Conservation (phyloP, 225 moss, liverwort and hornwort species). For the Pseudisothecium myosuroides region DNA sequence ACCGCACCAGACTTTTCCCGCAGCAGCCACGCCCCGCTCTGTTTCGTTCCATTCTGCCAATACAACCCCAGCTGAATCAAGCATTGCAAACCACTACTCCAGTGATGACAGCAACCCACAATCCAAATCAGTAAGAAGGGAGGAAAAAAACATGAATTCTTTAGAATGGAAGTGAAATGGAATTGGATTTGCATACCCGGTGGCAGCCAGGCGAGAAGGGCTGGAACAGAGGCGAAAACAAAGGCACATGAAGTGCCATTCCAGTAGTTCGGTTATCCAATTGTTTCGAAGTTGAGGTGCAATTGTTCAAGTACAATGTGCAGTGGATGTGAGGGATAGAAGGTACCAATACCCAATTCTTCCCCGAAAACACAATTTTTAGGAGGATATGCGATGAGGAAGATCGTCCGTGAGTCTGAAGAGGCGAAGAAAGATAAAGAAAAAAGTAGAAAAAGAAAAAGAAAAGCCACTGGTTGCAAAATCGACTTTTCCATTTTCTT, state of each 20-base stretch:
- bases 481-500: background rate
- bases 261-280: background rate
- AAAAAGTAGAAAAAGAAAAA: background rate
- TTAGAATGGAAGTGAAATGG: background rate
- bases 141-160: background rate
- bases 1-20: background rate
- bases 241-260: constrained; percentile 12
- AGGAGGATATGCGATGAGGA: background rate
- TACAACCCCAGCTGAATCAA: background rate
- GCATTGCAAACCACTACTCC: background rate
- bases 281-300: background rate
- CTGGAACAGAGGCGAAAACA: background rate
- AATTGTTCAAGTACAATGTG: background rate
- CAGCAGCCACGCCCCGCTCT: background rate
- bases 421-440: background rate
- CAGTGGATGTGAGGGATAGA: no score
- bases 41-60: constrained; percentile 1
- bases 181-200: background rate
- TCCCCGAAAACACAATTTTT: background rate
- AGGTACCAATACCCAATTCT: background rate
- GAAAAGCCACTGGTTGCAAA: background rate
- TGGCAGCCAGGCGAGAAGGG: background rate
- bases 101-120: background rate
- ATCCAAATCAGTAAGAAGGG: background rate
- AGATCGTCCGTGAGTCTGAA: background rate